Conservation (phyloP, 2,329 filamentous ascomycete genomes). For the Rhytidhysteron rufulum region DNA sequence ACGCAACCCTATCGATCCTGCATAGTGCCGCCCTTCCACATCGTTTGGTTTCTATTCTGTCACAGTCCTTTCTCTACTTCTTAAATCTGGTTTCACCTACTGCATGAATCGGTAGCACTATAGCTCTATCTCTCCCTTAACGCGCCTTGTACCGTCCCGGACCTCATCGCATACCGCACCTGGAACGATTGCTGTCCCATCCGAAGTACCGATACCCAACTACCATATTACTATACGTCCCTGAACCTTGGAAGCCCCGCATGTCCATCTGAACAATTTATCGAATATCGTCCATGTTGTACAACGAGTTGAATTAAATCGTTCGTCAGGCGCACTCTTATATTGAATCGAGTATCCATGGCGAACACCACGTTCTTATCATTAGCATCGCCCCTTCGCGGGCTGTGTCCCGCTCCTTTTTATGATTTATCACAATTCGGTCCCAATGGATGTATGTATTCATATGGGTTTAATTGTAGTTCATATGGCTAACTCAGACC, state of each 20-base stretch:
- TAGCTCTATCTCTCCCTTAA: slow-evolving; percentile 7
- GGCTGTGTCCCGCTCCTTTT: slow-evolving; percentile 66
- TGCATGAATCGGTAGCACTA: slow-evolving; percentile 17
- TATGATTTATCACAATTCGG: slow-evolving; percentile 60
- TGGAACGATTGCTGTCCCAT: neutral
- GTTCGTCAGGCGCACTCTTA: slow-evolving; percentile 6
- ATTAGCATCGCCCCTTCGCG: slow-evolving; percentile 33
- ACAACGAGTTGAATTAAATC: slow-evolving; percentile 13
- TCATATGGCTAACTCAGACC: slow-evolving; percentile 2
- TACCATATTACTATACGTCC: neutral
- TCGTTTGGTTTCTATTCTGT: slow-evolving; percentile 20
- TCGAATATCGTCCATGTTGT: slow-evolving; percentile 18
- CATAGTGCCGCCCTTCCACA: slow-evolving; percentile 1
- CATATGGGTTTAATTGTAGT: slow-evolving; percentile 3
- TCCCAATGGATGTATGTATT: slow-evolving; percentile 62
- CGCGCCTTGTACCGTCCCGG: neutral
- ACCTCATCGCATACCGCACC: neutral
- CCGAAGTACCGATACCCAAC: neutral
- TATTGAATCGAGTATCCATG: slow-evolving; percentile 17
- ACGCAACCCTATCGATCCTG: slow-evolving; percentile 2
- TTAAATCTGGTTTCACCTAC: slow-evolving; percentile 22
- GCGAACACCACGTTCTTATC: slow-evolving; percentile 31
- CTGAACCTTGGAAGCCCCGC: neutral
- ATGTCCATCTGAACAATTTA: slow-evolving; percentile 2
- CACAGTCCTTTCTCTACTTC: slow-evolving; percentile 16